Evolutionary conservation across 1,139 yeast genomes (phyloP).

Genomic region (Candida tropicalis): DNA sequence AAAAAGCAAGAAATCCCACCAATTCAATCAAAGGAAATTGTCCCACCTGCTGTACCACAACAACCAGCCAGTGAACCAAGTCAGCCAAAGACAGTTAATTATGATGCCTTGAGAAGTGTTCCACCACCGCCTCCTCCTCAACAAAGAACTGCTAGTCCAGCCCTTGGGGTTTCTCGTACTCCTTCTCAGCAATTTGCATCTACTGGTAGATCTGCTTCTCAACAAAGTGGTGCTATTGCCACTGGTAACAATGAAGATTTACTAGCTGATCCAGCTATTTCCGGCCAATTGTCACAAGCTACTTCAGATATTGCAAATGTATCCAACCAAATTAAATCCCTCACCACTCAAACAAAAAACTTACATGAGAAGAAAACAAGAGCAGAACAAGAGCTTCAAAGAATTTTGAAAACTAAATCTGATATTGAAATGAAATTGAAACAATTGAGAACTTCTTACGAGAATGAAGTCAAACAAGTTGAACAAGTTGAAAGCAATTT

Average conservation of each 20-base stretch:
- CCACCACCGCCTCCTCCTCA: conserved; percentile 53
- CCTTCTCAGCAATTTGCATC: conserved; percentile 15
- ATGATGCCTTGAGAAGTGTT: conserved; percentile 50
- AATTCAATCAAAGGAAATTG: conserved; percentile 10
- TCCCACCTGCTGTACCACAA: conserved; percentile 10
- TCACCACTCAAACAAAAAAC: conserved; percentile 72
- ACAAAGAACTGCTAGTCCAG: conserved; percentile 25
- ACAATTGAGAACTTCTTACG: conserved; percentile 70
- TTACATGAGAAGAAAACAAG: conserved; percentile 70
- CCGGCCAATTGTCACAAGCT: conserved; percentile 73
- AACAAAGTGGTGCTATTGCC: conserved; percentile 11
- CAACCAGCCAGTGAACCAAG: conserved; percentile 7
- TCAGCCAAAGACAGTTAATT: conserved; percentile 34
- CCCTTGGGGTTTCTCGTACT: conserved; percentile 18
- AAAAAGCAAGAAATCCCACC: conserved; percentile 17
- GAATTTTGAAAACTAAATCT: conserved; percentile 62
- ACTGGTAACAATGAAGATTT: conserved; percentile 44
- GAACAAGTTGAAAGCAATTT: conserved; percentile 67
- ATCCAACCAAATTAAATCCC: conserved; percentile 80
- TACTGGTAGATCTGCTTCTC: conserved; percentile 8
- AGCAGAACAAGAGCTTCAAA: conserved; percentile 75
- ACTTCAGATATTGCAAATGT: conserved; percentile 86
- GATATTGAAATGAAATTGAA: conserved; percentile 73
- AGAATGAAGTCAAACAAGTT: conserved; percentile 76
- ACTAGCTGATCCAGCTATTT: conserved; percentile 54